phyloP scores from a whole-genome alignment of 768 basidiomycete genomes.

The Lepiota venenata region DNA sequence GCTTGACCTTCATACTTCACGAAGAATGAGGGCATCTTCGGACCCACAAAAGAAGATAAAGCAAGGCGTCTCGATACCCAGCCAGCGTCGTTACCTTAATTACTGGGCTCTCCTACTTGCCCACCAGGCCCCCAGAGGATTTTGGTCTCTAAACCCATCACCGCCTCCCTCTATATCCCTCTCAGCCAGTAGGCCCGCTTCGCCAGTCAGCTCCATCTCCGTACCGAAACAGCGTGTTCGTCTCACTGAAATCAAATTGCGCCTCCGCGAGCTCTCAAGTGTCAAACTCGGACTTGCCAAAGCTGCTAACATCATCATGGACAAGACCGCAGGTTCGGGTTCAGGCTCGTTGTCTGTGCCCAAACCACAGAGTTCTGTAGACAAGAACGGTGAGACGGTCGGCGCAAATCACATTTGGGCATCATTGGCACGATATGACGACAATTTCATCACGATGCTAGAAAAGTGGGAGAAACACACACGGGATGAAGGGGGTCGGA shows the following conservation, averaged over 20 bases:
- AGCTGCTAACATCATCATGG: slow-evolving; percentile 53
- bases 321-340: slow-evolving; percentile 29
- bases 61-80: slow-evolving; percentile 77
- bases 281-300: slow-evolving; percentile 50
- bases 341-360: background rate
- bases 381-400: slow-evolving; percentile 18
- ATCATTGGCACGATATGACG: slow-evolving; percentile 79
- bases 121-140: slow-evolving; percentile 47
- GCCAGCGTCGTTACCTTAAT: slow-evolving; percentile 73
- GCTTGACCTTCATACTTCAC: slow-evolving; percentile 65
- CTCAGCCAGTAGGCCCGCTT: too few species aligned
- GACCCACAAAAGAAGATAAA: slow-evolving; percentile 26
- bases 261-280: slow-evolving; percentile 54
- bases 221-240: slow-evolving; percentile 41
- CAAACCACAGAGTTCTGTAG: background rate
- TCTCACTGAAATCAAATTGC: slow-evolving; percentile 53
- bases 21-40: slow-evolving; percentile 56
- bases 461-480: slow-evolving; percentile 61
- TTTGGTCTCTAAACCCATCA: slow-evolving; percentile 36
- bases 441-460: slow-evolving; percentile 59
- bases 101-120: slow-evolving; percentile 74
- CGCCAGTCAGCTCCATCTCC: background rate
- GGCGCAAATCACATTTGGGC: slow-evolving; percentile 54
- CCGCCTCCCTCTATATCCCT: background rate
- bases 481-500: slow-evolving; percentile 36